These are phyloP conservation scores for Saccharomyces cerevisiae DNA, from an alignment of 805 yeast genomes.

Conservation along the genomic window DNA sequence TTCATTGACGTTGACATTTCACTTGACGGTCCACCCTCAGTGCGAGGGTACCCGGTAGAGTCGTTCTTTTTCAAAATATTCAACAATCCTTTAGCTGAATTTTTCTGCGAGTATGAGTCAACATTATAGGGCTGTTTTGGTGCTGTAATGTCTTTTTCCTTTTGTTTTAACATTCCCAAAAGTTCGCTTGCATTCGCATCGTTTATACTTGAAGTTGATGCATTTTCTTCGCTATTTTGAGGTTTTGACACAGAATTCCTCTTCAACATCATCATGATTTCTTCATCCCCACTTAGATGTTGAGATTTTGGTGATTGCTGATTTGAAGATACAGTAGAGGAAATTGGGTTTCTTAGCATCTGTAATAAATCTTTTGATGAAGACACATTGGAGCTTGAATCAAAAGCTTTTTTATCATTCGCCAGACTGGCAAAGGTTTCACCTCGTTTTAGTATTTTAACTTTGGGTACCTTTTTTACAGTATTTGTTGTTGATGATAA, in stretches of 20 bases:
- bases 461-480: conserved; percentile 24
- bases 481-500: neutral
- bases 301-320: neutral
- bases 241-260: neutral
- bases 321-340: conserved; percentile 2
- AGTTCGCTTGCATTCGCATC: neutral
- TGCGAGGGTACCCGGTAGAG: neutral
- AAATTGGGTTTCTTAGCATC: neutral
- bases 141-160: neutral
- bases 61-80: conserved; percentile 4
- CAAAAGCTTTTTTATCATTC: neutral
- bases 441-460: conserved; percentile 33
- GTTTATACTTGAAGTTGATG: neutral
- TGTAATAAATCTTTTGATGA: conserved; percentile 2
- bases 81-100: conserved; percentile 10
- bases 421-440: conserved; percentile 22
- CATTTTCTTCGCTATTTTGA: neutral
- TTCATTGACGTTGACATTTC: neutral
- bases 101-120: neutral
- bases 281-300: neutral
- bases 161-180: neutral
- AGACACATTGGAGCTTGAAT: conserved; percentile 4
- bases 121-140: neutral
- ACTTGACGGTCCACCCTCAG: conserved; percentile 1
- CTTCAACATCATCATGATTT: conserved; percentile 5